Evolutionary conservation across 2,329 filamentous ascomycete genomes (phyloP), one percentile per base, ranked within the genome.

Genomic region (Aspergillus fijiensis): DNA sequence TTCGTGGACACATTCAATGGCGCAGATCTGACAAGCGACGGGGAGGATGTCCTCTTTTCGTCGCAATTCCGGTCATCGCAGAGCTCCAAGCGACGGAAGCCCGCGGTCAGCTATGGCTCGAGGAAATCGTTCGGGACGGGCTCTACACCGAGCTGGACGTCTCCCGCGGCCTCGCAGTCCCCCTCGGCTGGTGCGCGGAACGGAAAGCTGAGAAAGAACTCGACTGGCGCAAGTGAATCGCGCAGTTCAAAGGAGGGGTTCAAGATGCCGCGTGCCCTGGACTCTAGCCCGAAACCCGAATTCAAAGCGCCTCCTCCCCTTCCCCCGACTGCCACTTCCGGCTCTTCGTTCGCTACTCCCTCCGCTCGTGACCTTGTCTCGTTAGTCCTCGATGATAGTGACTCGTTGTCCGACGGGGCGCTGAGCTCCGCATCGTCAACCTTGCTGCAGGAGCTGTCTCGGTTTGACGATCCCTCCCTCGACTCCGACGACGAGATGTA

Each of bases 361-460:
- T 70, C 69, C 5, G 60, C 60, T 48, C 65, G 65, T 23, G 64
- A 69, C 12, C 49, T 45, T 19, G n/a, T 45, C 14, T 45, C 53
- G 21, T 50, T 58, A 21, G 39, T 64, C n/a, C 59, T 70, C 25
- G 70, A 70, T 11, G 70, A 70, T 27, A 64, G 70, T 39, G 60
- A 61, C 9, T 76, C 72, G 7, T 59, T 72, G 1, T 63, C 75
- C 16, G 74, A 70, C 60, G 72, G 72, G 7, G 60, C 70, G 5
- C 65, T 73, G n/a, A 74, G 75, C 63, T 73, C 70, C 4, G 57
- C 64, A 2, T 63, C 65, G 3, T 66, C 65, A 2, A 61, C 60
- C n/a, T 47, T 69, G 5, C 62, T 63, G 6, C 57, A 69, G 12
- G 60, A 67, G 14, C 57, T 69, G 9, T 60, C 63, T 14, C 56